A percentile compares a stretch with the other conserved stretches of the same genome.
Evolutionary conservation across 2,329 filamentous ascomycete species (phyloP).

Genomic region (Xylaria sp.): DNA sequence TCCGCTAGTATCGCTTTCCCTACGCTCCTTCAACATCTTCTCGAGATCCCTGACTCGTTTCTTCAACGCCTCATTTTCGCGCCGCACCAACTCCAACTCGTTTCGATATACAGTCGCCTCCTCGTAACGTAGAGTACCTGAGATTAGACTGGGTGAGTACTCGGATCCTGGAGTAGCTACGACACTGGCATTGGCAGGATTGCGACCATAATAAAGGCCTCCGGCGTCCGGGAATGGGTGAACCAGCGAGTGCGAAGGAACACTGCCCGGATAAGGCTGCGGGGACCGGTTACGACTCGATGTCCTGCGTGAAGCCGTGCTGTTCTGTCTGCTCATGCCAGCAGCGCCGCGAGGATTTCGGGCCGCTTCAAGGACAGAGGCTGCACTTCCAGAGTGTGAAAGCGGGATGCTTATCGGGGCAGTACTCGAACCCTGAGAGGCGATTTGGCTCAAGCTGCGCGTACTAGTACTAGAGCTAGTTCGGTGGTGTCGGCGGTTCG

Average conservation of each 20-base stretch:
- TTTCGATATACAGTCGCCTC: conserved; percentile 55
- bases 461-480: conserved; percentile 52
- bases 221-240: conserved; percentile 37
- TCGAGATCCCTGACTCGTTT: conserved; percentile 58
- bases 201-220: conserved; percentile 33
- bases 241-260: conserved; percentile 44
- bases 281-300: conserved; percentile 40
- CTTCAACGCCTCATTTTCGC: conserved; percentile 59
- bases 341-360: conserved; percentile 40
- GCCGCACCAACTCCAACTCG: conserved; percentile 57
- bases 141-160: conserved; percentile 50
- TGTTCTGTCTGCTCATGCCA: conserved; percentile 46
- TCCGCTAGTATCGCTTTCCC: conserved; percentile 45
- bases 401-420: conserved; percentile 30
- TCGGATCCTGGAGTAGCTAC: conserved; percentile 41
- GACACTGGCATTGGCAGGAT: conserved; percentile 37
- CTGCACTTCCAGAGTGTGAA: conserved; percentile 34
- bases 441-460: conserved; percentile 44
- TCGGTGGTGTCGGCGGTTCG: conserved; percentile 50
- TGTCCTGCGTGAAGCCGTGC: conserved; percentile 48
- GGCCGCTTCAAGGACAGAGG: conserved; percentile 41
- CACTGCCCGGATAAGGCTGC: conserved; percentile 27
- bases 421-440: conserved; percentile 37
- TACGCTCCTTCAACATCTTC: conserved; percentile 45
- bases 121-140: conserved; percentile 56